A percentile compares a stretch with the other conserved stretches of the same genome.
phyloP scores from a whole-genome alignment of 495 filamentous ascomycete species.

The Hypoxylon lienhwacheense region DNA sequence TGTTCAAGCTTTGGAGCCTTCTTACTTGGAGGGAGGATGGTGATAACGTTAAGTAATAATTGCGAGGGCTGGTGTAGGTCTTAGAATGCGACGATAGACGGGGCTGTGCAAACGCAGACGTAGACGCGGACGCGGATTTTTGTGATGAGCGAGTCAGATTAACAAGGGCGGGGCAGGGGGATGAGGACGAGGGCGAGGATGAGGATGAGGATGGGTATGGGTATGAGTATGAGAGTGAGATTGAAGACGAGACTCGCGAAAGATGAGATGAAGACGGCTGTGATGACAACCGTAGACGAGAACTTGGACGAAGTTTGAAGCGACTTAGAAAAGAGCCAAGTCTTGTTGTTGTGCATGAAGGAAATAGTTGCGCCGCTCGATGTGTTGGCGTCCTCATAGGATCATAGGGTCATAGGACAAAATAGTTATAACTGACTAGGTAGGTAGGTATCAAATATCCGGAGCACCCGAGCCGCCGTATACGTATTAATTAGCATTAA shows the following conservation, averaged over 20 bases:
- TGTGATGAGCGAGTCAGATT: slow-evolving; percentile 18
- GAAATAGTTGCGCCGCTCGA: slow-evolving; percentile 9
- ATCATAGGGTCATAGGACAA: slow-evolving; percentile 14
- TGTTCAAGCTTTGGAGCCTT: slow-evolving; percentile 8
- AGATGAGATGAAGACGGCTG: slow-evolving; percentile 4
- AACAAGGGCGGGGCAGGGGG: slow-evolving; percentile 12
- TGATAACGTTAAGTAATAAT: not conserved
- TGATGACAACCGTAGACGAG: not conserved
- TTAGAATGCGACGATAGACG: slow-evolving; percentile 8
- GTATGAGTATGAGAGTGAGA: no score
- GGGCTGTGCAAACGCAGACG: slow-evolving; percentile 34
- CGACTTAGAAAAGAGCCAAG: slow-evolving; percentile 10
- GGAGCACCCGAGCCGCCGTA: slow-evolving; percentile 27
- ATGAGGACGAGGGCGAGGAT: slow-evolving; percentile 5
- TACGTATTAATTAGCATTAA: no score
- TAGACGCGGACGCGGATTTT: no score
- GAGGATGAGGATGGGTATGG: no score
- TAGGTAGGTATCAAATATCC: no score
- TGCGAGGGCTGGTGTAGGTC: slow-evolving; percentile 5
- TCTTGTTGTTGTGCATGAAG: slow-evolving; percentile 21
- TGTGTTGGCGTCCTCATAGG: slow-evolving; percentile 28
- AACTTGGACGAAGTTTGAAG: slow-evolving; percentile 5
- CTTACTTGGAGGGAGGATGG: slow-evolving; percentile 4
- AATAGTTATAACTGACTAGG: not conserved
- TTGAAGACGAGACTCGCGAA: no score